Percentiles rank a stretch among this genome's conserved stretches.
These are phyloP conservation scores for Tetradesmus lagerheimii DNA, from an alignment of 139 green algal genomes.

Conservation along the genomic window DNA sequence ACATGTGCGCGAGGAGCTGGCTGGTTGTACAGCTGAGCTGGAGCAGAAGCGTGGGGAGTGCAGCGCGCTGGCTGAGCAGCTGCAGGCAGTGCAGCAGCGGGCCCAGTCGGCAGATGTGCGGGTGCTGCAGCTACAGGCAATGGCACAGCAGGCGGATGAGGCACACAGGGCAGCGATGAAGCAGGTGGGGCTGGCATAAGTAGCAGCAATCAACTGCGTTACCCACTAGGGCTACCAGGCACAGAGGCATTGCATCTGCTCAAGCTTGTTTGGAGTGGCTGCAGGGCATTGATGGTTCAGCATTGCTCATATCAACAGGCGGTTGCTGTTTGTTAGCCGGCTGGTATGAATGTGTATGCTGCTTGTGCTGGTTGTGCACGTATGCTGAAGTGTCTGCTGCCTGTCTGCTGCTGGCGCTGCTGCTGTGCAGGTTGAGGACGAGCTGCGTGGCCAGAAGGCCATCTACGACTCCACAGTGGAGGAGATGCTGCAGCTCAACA, in stretches of 20 bases:
- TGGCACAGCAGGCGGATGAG: background rate
- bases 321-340: too few species aligned
- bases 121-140: background rate
- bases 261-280: background rate
- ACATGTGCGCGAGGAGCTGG: background rate
- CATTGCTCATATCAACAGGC: too few species aligned
- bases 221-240: too few species aligned
- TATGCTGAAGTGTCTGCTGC: background rate
- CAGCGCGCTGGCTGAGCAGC: background rate
- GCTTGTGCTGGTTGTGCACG: background rate
- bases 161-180: background rate
- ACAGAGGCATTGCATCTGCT: background rate
- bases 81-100: slow-evolving; percentile 11
- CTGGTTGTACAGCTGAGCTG: background rate
- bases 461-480: slow-evolving; percentile 37
- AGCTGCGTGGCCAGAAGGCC: slow-evolving; percentile 21
- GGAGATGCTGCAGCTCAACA: slow-evolving; percentile 33
- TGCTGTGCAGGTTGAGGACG: slow-evolving; percentile 19
- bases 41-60: background rate
- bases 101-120: background rate
- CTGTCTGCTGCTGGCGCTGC: background rate
- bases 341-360: background rate
- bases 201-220: background rate
- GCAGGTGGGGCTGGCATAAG: background rate
- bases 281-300: background rate